Conservation (phyloP, 2,329 filamentous ascomycete genomes). For the Neurospora sp. region DNA sequence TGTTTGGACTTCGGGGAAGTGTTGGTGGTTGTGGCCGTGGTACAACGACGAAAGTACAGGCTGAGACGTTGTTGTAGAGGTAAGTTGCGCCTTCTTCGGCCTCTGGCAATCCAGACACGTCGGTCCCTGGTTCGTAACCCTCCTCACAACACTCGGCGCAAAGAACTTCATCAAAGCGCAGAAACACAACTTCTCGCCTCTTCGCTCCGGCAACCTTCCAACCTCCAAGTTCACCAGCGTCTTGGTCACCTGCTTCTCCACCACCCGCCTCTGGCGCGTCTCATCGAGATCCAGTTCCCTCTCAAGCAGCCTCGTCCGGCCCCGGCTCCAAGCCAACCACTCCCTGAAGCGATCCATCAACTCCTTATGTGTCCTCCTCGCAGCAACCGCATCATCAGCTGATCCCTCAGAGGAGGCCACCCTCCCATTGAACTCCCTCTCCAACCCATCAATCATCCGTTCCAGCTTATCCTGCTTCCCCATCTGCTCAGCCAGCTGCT, state of each 20-base stretch:
- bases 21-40: constrained; percentile 9
- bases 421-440: neutral
- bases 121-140: neutral
- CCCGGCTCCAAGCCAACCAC: neutral
- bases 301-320: neutral
- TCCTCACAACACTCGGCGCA: neutral
- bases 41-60: neutral
- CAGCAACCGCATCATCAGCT: neutral
- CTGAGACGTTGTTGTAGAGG: neutral
- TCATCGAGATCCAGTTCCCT: neutral
- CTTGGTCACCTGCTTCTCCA: neutral
- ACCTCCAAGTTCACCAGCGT: neutral
- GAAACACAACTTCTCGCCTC: neutral
- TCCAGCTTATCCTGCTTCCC: neutral
- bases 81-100: neutral
- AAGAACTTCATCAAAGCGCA: neutral
- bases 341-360: neutral
- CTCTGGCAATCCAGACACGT: neutral
- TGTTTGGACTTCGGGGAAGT: neutral
- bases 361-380: neutral
- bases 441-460: neutral
- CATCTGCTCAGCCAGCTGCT: neutral
- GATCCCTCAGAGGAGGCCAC: neutral
- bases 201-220: neutral
- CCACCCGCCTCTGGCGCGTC: neutral